A percentile compares a stretch with the other conserved stretches of the same genome.
These are phyloP conservation scores for Cladorrhinum sp. DNA, from an alignment of 2,329 filamentous ascomycete genomes.

Conservation along the genomic window DNA sequence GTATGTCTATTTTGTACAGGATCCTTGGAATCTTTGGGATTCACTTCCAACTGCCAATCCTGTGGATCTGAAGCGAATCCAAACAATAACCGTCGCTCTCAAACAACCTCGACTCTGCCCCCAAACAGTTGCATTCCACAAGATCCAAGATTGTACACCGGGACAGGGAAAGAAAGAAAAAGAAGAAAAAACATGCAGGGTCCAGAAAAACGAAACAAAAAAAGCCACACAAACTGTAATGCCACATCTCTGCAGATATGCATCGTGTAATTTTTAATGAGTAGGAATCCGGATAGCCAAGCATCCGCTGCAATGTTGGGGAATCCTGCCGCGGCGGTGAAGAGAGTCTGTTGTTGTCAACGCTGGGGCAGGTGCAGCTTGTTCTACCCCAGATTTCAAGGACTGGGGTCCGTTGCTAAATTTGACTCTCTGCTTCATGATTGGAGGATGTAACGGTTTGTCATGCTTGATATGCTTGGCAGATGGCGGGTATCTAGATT, in stretches of 20 bases:
- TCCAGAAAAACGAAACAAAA: neutral
- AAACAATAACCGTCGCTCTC: neutral
- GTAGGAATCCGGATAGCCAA: neutral
- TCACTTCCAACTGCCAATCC: neutral
- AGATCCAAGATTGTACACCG: neutral
- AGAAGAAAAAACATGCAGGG: neutral
- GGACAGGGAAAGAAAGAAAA: neutral
- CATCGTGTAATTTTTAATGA: neutral
- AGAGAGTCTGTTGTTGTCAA: no score
- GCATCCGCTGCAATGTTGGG: neutral
- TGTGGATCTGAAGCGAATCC: neutral
- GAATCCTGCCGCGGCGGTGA: neutral
- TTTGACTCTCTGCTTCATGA: neutral
- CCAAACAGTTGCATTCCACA: neutral
- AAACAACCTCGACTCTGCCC: neutral
- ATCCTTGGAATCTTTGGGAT: neutral
- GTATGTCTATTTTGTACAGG: neutral
- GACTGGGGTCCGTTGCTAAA: neutral
- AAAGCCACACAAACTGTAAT: neutral
- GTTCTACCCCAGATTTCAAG: neutral
- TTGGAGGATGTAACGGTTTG: neutral
- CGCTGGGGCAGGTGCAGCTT: no score
- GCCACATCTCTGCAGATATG: neutral
- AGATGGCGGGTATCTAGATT: neutral
- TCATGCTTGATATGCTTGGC: neutral